Conservation (phyloP, 2,329 filamentous ascomycete genomes). For the Myriangium duriaei region DNA sequence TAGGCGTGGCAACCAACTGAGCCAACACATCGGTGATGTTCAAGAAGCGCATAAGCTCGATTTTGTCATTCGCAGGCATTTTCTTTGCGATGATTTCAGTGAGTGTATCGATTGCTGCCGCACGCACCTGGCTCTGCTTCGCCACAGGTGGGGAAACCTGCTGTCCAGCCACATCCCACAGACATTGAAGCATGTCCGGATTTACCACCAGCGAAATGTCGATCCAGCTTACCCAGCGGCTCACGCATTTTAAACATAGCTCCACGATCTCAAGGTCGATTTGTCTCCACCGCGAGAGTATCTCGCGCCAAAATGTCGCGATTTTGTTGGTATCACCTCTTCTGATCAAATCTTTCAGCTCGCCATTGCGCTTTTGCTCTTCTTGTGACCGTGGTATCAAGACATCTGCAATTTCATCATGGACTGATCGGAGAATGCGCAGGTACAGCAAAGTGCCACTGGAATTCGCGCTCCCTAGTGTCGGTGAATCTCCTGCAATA, state of each 20-base stretch:
- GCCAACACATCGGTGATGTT: constrained; percentile 76
- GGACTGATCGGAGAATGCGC: constrained; percentile 74
- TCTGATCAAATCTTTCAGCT: constrained; percentile 82
- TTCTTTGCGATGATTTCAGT: constrained; percentile 96
- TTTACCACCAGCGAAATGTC: constrained; percentile 92
- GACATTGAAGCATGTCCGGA: constrained; percentile 67
- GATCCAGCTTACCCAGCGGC: constrained; percentile 98
- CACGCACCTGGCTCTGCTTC: constrained; percentile 62
- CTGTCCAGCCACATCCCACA: constrained; percentile 78
- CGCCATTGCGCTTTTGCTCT: constrained; percentile 74
- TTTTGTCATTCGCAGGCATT: constrained; percentile 89
- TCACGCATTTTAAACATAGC: constrained; percentile 80
- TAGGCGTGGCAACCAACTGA: constrained; percentile 72
- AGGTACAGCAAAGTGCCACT: constrained; percentile 76
- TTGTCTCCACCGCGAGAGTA: constrained; percentile 64
- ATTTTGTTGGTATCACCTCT: constrained; percentile 81
- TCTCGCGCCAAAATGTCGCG: constrained; percentile 79
- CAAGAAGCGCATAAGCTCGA: constrained; percentile 82
- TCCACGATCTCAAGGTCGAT: constrained; percentile 61
- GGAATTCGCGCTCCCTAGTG: constrained; percentile 49
- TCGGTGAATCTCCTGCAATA: constrained; percentile 53
- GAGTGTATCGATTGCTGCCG: constrained; percentile 86
- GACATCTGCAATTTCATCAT: constrained; percentile 94
- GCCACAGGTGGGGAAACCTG: constrained; percentile 40
- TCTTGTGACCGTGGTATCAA: constrained; percentile 64